Percentiles rank a stretch among this genome's conserved stretches.
phyloP scores from a whole-genome alignment of 371 early-diverging fungal genomes.

The Funneliformis caledonium region DNA sequence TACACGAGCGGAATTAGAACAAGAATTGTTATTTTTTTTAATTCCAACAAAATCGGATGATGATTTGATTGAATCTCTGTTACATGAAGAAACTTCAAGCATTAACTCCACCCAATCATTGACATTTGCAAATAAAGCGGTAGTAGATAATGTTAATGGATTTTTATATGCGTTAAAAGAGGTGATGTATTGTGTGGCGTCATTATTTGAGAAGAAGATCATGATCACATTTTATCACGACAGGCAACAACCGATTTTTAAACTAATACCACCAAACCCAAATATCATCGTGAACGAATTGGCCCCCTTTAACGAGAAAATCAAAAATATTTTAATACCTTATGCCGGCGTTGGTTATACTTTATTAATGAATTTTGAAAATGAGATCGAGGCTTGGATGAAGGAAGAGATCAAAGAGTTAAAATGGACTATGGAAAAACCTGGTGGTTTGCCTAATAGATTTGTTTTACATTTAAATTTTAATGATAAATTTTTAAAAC shows the following conservation, averaged over 20 bases:
- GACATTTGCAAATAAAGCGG: slow-evolving; percentile 25
- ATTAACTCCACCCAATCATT: not conserved
- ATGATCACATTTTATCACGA: slow-evolving; percentile 25
- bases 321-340: slow-evolving; percentile 6
- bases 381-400: slow-evolving; percentile 7
- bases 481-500: slow-evolving; percentile 33
- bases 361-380: slow-evolving; percentile 25
- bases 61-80: not conserved
- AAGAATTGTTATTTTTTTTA: slow-evolving; percentile 24
- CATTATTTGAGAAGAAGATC: slow-evolving; percentile 17
- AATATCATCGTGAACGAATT: slow-evolving; percentile 4
- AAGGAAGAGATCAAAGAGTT: slow-evolving; percentile 7
- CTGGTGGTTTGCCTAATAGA: slow-evolving; percentile 13
- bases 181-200: not conserved
- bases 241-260: slow-evolving; percentile 8
- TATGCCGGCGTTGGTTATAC: slow-evolving; percentile 29
- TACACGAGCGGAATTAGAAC: slow-evolving; percentile 4
- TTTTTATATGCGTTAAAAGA: slow-evolving; percentile 12
- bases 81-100: not conserved
- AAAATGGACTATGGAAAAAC: slow-evolving; percentile 13
- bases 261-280: slow-evolving; percentile 7
- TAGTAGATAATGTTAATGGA: slow-evolving; percentile 28
- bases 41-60: slow-evolving; percentile 9
- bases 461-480: slow-evolving; percentile 26
- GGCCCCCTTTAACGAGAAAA: slow-evolving; percentile 8